Percentiles rank a stretch among this genome's conserved stretches.
Evolutionary conservation across 805 yeast species (phyloP).

Genomic region (Cyberlindnera samutprakarnensis): DNA sequence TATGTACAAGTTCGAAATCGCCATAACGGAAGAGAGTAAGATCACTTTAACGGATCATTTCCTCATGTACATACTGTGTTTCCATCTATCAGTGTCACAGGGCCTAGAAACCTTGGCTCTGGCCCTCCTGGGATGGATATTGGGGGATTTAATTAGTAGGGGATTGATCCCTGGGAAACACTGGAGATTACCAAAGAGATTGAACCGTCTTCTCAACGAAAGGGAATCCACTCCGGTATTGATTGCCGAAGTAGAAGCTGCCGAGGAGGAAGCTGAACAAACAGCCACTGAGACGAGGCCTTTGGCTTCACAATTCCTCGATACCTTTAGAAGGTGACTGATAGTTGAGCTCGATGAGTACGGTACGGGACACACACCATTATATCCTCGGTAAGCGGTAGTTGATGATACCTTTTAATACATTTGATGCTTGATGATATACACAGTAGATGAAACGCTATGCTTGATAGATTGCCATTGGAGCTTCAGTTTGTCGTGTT

Average conservation of each 20-base stretch:
- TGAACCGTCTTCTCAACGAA: background rate
- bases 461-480: slow-evolving; percentile 1
- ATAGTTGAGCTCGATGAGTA: too few species aligned
- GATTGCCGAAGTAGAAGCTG: slow-evolving; percentile 16
- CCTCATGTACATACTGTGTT: slow-evolving; percentile 24
- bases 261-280: slow-evolving; percentile 12
- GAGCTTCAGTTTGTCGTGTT: slow-evolving; percentile 1
- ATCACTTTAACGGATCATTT: slow-evolving; percentile 26
- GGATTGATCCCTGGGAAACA: slow-evolving; percentile 31
- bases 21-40: slow-evolving; percentile 7
- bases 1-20: slow-evolving; percentile 29
- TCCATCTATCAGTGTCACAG: slow-evolving; percentile 27
- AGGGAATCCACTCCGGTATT: too few species aligned
- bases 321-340: slow-evolving; percentile 36
- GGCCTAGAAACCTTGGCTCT: slow-evolving; percentile 22
- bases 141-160: slow-evolving; percentile 27
- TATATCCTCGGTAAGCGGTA: too few species aligned
- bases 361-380: too few species aligned
- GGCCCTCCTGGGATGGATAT: slow-evolving; percentile 27
- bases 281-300: slow-evolving; percentile 30
- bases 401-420: too few species aligned
- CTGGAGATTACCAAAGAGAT: slow-evolving; percentile 30
- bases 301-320: slow-evolving; percentile 38
- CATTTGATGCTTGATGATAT: too few species aligned
- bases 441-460: too few species aligned